Percentiles rank a stretch among this genome's conserved stretches.
Conservation (phyloP, 1,139 yeast genomes). For the Lodderomyces orthopsilosis region DNA sequence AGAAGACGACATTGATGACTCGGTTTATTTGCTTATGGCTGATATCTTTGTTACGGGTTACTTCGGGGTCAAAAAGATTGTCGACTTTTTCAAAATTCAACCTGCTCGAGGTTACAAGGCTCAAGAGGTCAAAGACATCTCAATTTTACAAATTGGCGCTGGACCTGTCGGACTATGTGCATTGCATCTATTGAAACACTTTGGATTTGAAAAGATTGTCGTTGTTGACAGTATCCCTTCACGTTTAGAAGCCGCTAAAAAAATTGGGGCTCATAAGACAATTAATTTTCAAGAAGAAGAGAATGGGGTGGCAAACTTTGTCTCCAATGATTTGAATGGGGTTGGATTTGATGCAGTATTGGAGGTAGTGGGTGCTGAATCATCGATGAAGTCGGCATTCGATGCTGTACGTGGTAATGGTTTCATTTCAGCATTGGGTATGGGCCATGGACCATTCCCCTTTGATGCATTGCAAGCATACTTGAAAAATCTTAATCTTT, state of each 20-base stretch:
- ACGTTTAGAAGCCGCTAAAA: constrained; percentile 43
- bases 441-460: constrained; percentile 60
- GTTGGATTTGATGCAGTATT: constrained; percentile 56
- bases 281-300: constrained; percentile 42
- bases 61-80: constrained; percentile 51
- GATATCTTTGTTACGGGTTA: constrained; percentile 68
- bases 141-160: constrained; percentile 54
- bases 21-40: constrained; percentile 57
- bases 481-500: constrained; percentile 53
- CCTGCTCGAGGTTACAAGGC: constrained; percentile 16
- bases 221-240: constrained; percentile 52
- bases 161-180: constrained; percentile 69
- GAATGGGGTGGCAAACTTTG: constrained; percentile 22
- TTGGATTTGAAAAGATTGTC: constrained; percentile 46
- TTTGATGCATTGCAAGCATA: constrained; percentile 59
- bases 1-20: constrained; percentile 33
- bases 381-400: constrained; percentile 51
- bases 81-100: constrained; percentile 35
- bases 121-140: constrained; percentile 28
- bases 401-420: constrained; percentile 59
- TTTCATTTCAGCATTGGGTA: constrained; percentile 57
- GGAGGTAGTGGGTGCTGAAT: constrained; percentile 55
- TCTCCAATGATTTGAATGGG: constrained; percentile 29
- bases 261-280: constrained; percentile 42
- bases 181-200: constrained; percentile 41